Evolutionary conservation across 768 basidiomycete genomes (phyloP).

Genomic region (Cystobasidium onofrii): DNA sequence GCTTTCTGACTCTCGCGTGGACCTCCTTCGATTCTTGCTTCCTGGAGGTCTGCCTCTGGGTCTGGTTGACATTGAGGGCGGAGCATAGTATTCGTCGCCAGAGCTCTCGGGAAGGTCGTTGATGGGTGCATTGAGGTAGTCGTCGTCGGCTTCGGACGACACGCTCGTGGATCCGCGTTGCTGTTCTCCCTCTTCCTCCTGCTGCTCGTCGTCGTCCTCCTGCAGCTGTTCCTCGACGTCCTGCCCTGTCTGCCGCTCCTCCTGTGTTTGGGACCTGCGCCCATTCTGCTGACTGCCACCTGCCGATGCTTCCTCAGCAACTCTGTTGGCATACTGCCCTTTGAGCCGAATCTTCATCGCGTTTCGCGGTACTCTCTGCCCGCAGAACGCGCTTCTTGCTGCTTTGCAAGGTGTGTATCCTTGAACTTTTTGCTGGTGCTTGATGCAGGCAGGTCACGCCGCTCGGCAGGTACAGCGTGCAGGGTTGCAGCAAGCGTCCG

Average conservation of each 20-base stretch:
- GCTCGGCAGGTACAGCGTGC: background rate
- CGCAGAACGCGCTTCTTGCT: background rate
- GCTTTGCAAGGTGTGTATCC: background rate
- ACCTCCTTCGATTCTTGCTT: background rate
- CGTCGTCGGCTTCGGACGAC: slow-evolving; percentile 32
- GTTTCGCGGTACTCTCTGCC: background rate
- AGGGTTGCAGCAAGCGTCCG: background rate
- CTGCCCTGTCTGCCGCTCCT: slow-evolving; percentile 40
- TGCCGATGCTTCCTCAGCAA: background rate
- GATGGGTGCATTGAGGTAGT: slow-evolving; percentile 35
- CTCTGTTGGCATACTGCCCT: slow-evolving; percentile 16
- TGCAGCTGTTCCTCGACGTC: slow-evolving; percentile 49
- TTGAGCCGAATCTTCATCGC: slow-evolving; percentile 6
- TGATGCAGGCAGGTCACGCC: background rate
- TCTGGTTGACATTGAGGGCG: slow-evolving; percentile 40
- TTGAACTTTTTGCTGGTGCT: background rate
- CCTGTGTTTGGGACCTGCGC: background rate
- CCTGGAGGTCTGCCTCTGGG: slow-evolving; percentile 1
- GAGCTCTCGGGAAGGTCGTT: slow-evolving; percentile 43
- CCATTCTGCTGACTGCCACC: background rate
- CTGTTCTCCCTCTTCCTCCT: background rate
- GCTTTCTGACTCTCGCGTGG: background rate
- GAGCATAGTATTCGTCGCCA: slow-evolving; percentile 62
- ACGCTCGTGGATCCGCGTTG: background rate
- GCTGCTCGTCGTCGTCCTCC: slow-evolving; percentile 53